Base-by-base conservation (phyloP, 1,284 basidiomycete species). In the Trametes versicolor region DNA sequence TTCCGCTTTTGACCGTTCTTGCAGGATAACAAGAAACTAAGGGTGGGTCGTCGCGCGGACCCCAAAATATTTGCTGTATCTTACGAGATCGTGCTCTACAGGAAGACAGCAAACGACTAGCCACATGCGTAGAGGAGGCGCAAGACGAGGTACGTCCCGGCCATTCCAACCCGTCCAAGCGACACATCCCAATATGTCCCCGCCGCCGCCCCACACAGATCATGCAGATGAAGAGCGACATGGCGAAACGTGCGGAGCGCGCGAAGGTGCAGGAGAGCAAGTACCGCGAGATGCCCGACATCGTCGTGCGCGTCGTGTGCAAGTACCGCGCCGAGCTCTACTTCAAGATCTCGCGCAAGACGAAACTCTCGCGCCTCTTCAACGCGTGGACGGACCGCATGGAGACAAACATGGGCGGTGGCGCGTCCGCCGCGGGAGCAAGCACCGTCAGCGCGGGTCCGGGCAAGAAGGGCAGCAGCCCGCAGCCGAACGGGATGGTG, bases 341-440 rank as follows among this genome's bases (percentile, higher is more conserved):
- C 81, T 95, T 95, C 85, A 94, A 93, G 78, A 93, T 95, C 71
- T 91, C 90, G 34, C 89, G 93, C 75, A 94, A 94, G 79, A 93
- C 90, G 41, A 94, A 93, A 75, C 81, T 95, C 37, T 87, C 88
- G 54, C 84, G 89, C 63, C 82, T 94, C 62, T 93, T 94, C 77
- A 88, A 87, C 70, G 89, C 92, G n/a, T 94, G 93, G 92, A 93
- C 91, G 37, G 90, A 92, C 58, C 83, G 93, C 67, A 94, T 95
- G 93, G 92, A 93, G 74, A 79, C 69, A 34, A 70, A 69, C 57
- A 65, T 70, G 52, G 69, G 66, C 41, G 63, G 53, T 41, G 60
- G 52, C 52, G 43, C 51, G 41, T 50, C 62, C 51, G 23, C 50
- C 41, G 49, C 51, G 10, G 49, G 47, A 39, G 56, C 61, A 47